Conservation (phyloP, 805 yeast species). For the Deakozyma indianensis region DNA sequence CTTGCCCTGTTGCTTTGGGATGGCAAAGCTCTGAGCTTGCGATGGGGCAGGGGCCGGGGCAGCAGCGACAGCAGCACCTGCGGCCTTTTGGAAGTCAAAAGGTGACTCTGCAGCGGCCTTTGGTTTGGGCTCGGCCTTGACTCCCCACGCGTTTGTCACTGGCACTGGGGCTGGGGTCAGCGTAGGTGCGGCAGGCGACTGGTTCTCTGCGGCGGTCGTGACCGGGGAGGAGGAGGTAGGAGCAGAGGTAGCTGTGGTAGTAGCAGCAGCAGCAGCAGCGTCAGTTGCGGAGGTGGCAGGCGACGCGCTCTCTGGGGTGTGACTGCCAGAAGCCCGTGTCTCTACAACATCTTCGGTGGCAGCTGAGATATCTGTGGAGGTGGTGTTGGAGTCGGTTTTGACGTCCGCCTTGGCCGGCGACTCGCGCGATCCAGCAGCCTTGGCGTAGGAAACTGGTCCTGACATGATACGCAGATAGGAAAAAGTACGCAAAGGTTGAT, state of each 20-base stretch:
- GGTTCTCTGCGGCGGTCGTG: conserved; percentile 10
- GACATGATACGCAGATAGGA: conserved; percentile 11
- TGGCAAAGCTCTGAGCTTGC: conserved; percentile 5
- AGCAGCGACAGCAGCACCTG: conserved; percentile 5
- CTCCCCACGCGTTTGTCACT: conserved; percentile 42
- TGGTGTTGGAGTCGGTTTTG: neutral
- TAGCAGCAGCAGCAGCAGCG: conserved; percentile 9
- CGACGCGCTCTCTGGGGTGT: conserved; percentile 5
- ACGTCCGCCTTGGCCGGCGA: neutral
- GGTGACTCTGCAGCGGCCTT: conserved; percentile 9
- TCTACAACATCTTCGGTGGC: neutral
- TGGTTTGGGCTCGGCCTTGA: conserved; percentile 6
- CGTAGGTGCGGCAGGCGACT: conserved; percentile 12
- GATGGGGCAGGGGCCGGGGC: conserved; percentile 1
- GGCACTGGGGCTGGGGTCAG: conserved; percentile 59
- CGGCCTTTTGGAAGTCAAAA: conserved; percentile 4
- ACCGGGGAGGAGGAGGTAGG: conserved; percentile 5
- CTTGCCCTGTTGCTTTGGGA: conserved; percentile 24
- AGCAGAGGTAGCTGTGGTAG: conserved; percentile 10
- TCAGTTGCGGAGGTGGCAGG: conserved; percentile 10
- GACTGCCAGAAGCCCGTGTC: neutral
- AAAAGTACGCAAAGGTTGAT: neutral
- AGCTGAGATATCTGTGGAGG: conserved; percentile 1
- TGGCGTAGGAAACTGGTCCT: conserved; percentile 12
- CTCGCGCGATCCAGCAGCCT: conserved; percentile 10